phyloP scores from a whole-genome alignment of 1,284 basidiomycete species.

The Phellinidium pouzarii region DNA sequence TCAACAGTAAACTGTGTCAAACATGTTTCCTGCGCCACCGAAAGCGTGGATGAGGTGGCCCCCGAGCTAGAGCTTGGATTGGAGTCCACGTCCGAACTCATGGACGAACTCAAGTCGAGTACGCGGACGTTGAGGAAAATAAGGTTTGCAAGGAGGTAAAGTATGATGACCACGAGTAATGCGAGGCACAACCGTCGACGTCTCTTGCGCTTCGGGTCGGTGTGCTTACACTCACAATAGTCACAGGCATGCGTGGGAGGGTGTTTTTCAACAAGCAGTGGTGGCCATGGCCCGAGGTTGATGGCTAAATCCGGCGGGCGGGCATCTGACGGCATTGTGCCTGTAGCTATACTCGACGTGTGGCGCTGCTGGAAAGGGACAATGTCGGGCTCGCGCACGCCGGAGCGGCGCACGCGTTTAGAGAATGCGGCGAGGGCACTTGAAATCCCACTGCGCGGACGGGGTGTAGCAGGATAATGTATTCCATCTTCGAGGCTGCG shows the following conservation, averaged over 20 bases:
- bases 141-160: constrained; percentile 38
- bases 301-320: not conserved
- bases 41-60: constrained; percentile 27
- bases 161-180: constrained; percentile 34
- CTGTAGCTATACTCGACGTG: not conserved
- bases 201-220: constrained; percentile 25
- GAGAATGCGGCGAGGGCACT: not conserved
- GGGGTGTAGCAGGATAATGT: not conserved
- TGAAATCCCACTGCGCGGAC: not conserved
- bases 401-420: not conserved
- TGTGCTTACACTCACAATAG: constrained; percentile 24
- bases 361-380: not conserved
- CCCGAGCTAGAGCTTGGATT: constrained; percentile 19
- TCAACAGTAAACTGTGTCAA: constrained; percentile 42
- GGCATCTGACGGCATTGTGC: not conserved
- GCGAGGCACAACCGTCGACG: constrained; percentile 28
- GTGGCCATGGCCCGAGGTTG: not conserved
- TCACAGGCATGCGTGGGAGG: not conserved
- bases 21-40: constrained; percentile 37
- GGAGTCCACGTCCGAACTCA: constrained; percentile 17
- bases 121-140: constrained; percentile 37
- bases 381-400: not conserved
- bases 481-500: not conserved
- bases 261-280: not conserved
- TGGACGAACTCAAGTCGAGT: constrained; percentile 18